These are phyloP conservation scores for Solanum aculeatissimum DNA, from an alignment of 305 asterid genomes.

Conservation along the genomic window DNA sequence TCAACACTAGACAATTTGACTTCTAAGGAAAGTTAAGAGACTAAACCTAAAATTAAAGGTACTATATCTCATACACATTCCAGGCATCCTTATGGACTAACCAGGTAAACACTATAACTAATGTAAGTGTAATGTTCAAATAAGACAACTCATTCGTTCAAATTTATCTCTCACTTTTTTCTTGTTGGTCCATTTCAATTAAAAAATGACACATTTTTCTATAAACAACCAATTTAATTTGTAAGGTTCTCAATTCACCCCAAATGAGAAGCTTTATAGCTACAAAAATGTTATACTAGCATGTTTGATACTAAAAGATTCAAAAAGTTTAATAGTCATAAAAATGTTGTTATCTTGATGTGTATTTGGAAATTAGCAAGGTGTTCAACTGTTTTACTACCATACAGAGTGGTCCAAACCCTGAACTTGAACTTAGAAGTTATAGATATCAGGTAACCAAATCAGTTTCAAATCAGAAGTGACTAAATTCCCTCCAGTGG, in stretches of 20 bases:
- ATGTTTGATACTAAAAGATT: background rate
- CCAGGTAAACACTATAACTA: background rate
- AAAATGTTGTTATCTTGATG: too few species aligned
- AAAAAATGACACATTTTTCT: background rate
- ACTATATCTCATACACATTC: background rate
- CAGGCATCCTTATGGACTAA: background rate
- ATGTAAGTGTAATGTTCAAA: background rate
- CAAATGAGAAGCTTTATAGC: background rate
- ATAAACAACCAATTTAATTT: background rate
- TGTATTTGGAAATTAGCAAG: too few species aligned
- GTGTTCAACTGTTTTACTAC: too few species aligned
- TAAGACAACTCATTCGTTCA: background rate
- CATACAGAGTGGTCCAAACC: too few species aligned
- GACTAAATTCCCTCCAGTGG: too few species aligned
- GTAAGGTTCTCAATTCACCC: background rate
- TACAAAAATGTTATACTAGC: background rate
- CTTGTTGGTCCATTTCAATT: background rate
- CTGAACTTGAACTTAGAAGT: too few species aligned
- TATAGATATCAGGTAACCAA: too few species aligned
- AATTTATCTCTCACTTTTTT: background rate
- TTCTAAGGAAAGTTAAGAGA: background rate
- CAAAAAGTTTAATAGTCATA: background rate
- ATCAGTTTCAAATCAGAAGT: too few species aligned
- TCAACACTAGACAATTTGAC: too few species aligned
- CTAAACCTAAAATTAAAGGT: background rate